Conservation (phyloP, 352 stramenopile species). For the Aphanomyces cochlioides region DNA sequence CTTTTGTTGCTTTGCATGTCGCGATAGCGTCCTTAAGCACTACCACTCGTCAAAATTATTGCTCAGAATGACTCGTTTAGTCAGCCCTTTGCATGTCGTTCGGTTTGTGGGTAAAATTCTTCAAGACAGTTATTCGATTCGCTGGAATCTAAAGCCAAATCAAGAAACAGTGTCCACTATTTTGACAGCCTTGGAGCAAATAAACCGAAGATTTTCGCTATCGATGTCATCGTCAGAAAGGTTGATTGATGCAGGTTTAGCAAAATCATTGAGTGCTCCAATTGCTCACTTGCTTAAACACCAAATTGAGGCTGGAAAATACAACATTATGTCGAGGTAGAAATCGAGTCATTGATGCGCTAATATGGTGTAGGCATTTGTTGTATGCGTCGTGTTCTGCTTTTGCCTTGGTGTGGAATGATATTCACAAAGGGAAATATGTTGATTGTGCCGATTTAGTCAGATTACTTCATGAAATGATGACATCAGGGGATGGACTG, state of each 20-base stretch:
- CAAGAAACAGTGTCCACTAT: background rate
- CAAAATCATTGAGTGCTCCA: slow-evolving; percentile 3
- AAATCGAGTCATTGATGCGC: background rate
- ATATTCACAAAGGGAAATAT: slow-evolving; percentile 12
- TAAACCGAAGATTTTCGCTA: slow-evolving; percentile 6
- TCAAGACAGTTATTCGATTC: slow-evolving; percentile 1
- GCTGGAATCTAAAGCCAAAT: background rate
- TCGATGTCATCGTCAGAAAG: background rate
- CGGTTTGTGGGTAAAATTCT: slow-evolving; percentile 21
- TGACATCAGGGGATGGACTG: slow-evolving; percentile 23
- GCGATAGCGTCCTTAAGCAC: slow-evolving; percentile 16
- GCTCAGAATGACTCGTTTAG: background rate
- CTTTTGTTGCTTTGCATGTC: slow-evolving; percentile 17
- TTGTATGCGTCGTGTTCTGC: slow-evolving; percentile 24
- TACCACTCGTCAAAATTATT: slow-evolving; percentile 22
- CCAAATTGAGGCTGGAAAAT: slow-evolving; percentile 19
- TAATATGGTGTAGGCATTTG: slow-evolving; percentile 13
- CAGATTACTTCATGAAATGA: slow-evolving; percentile 21
- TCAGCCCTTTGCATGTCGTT: background rate
- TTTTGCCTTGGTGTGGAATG: slow-evolving; percentile 20
- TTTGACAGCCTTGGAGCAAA: slow-evolving; percentile 13
- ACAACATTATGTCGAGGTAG: slow-evolving; percentile 14
- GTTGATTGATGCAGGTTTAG: background rate
- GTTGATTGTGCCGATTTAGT: background rate
- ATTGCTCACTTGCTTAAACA: slow-evolving; percentile 26